Evolutionary conservation across 202 grass and related monocot genomes (phyloP).

Genomic region (Zizania palustris): DNA sequence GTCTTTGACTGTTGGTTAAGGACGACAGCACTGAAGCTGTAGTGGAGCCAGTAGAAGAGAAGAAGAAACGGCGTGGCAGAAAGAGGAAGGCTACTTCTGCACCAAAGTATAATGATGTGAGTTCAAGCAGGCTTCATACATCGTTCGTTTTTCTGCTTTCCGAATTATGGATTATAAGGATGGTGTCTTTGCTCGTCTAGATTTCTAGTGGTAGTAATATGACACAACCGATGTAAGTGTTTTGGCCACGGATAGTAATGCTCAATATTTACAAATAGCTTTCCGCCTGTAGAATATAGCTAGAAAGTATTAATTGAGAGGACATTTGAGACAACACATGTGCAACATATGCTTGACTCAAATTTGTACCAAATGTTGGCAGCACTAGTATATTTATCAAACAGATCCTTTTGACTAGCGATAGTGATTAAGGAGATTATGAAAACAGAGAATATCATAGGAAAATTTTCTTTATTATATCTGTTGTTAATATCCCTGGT

Average conservation of each 20-base stretch:
- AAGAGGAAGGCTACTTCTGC: conserved; percentile 65
- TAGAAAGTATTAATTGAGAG: background rate
- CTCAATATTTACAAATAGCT: background rate
- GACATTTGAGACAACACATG: background rate
- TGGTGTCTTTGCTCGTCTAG: conserved; percentile 6
- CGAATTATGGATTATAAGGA: background rate
- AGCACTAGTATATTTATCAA: background rate
- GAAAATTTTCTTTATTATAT: background rate
- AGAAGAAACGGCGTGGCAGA: conserved; percentile 57
- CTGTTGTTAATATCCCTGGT: background rate
- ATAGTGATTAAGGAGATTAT: background rate
- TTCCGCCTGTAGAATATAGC: background rate
- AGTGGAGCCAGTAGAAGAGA: conserved; percentile 52
- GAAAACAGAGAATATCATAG: background rate
- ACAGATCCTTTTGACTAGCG: background rate
- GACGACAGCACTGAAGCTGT: conserved; percentile 51
- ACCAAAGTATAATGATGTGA: conserved; percentile 77
- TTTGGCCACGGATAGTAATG: no score
- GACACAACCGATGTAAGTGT: no score
- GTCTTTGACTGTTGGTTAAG: conserved; percentile 30
- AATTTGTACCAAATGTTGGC: background rate
- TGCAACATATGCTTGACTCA: background rate
- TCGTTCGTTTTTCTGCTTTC: background rate
- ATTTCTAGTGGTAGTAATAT: background rate
- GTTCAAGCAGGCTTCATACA: conserved; percentile 40